Conservation (phyloP, 1,284 basidiomycete genomes). For the Agroathelia rolfsii region DNA sequence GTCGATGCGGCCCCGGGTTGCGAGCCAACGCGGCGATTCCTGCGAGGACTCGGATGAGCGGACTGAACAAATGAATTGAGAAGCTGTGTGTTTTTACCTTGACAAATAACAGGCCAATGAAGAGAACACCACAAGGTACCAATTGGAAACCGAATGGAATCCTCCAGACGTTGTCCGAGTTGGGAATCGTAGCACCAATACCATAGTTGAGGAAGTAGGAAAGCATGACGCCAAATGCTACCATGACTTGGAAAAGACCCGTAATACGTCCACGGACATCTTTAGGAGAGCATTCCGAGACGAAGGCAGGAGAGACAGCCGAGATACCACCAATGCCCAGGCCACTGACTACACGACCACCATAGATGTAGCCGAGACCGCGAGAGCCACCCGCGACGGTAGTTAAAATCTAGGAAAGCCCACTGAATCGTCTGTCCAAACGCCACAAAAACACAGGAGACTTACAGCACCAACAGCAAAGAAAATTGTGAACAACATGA, state of each 20-base stretch:
- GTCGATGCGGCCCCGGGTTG: conserved; percentile 37
- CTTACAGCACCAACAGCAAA: conserved; percentile 62
- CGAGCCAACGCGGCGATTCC: conserved; percentile 58
- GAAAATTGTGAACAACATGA: conserved; percentile 48
- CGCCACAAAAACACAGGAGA: conserved; percentile 11
- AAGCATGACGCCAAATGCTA: conserved; percentile 66
- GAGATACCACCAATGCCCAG: conserved; percentile 62
- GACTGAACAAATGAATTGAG: conserved; percentile 1
- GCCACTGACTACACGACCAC: conserved; percentile 62
- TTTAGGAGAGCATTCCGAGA: conserved; percentile 75
- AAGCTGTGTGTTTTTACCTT: conserved; percentile 30
- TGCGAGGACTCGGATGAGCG: conserved; percentile 35
- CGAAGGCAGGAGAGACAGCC: conserved; percentile 64
- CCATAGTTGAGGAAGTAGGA: conserved; percentile 73
- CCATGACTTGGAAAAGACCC: conserved; percentile 77
- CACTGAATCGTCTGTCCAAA: conserved; percentile 3
- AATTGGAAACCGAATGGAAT: conserved; percentile 71
- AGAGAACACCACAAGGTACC: conserved; percentile 72
- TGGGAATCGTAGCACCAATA: conserved; percentile 41
- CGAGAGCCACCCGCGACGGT: conserved; percentile 48
- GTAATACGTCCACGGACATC: conserved; percentile 65
- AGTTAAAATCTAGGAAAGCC: conserved; percentile 33
- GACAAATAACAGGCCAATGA: conserved; percentile 60
- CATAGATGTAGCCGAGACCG: conserved; percentile 59
- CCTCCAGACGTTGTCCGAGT: conserved; percentile 49